phyloP scores from a whole-genome alignment of 164 flowering plant species.

The Vitis amurensis region DNA sequence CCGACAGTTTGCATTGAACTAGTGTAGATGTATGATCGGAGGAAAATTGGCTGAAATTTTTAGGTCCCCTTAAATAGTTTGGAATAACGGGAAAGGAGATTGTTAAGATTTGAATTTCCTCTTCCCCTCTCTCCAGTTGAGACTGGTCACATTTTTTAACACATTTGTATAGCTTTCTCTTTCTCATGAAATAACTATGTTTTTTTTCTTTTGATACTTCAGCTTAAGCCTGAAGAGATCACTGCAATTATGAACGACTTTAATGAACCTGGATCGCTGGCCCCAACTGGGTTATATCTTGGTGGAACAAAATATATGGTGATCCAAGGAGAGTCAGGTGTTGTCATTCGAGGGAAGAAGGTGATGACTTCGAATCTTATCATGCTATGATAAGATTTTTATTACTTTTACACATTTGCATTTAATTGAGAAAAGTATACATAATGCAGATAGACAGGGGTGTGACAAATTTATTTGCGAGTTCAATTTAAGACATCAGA shows the following conservation, averaged over 20 bases:
- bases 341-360: constrained; percentile 18
- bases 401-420: background rate
- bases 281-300: constrained; percentile 5
- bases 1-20: too few species aligned
- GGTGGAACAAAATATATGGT: background rate
- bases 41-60: too few species aligned
- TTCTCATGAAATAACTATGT: background rate
- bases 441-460: too few species aligned
- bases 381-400: background rate
- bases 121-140: too few species aligned
- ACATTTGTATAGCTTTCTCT: background rate
- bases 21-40: too few species aligned
- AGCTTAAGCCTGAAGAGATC: constrained; percentile 46
- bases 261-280: constrained; percentile 3
- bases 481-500: too few species aligned
- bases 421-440: too few species aligned
- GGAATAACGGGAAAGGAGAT: too few species aligned
- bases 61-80: too few species aligned
- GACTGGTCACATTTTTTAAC: too few species aligned
- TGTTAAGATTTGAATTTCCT: too few species aligned
- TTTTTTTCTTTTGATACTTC: background rate
- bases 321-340: constrained; percentile 8
- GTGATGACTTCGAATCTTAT: constrained; percentile 2
- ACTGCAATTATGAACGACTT: constrained; percentile 16
- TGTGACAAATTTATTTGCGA: too few species aligned